Evolutionary conservation across 2,329 filamentous ascomycete genomes (phyloP).

Genomic region (Chaetomium olivaceum): DNA sequence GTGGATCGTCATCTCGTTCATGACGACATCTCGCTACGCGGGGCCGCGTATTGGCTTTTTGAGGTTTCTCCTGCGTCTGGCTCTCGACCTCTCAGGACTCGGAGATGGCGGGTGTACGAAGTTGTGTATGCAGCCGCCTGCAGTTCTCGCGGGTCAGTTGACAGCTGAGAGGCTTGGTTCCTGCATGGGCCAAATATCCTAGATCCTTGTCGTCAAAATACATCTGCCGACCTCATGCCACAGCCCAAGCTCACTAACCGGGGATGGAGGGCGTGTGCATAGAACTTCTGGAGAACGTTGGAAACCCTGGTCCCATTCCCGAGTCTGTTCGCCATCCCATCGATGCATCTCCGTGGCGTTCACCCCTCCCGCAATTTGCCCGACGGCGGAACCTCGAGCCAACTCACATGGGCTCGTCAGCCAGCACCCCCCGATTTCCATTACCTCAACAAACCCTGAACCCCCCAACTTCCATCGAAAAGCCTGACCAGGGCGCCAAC

Average conservation of each 20-base stretch:
- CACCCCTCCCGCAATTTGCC: neutral
- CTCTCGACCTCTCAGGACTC: neutral
- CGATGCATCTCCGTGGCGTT: neutral
- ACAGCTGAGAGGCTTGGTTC: neutral
- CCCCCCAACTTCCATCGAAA: neutral
- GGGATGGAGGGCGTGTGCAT: no score
- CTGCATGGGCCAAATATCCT: neutral
- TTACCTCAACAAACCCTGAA: neutral
- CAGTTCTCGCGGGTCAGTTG: neutral
- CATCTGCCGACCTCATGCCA: neutral
- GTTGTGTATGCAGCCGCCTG: neutral
- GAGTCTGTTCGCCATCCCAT: neutral
- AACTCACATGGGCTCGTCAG: neutral
- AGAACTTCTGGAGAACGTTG: no score
- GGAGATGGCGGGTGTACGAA: neutral
- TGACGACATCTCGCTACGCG: neutral
- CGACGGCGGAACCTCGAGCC: neutral
- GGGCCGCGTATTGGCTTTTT: neutral
- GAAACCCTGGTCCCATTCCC: neutral
- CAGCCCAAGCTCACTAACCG: no score
- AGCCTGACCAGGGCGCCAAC: neutral
- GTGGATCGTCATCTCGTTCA: neutral
- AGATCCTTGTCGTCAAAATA: neutral
- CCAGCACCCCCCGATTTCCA: neutral
- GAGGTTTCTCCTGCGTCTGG: neutral